A percentile compares a stretch with the other conserved stretches of the same genome.
These are phyloP conservation scores for Mycena pura DNA, from an alignment of 768 basidiomycete genomes.

Conservation along the genomic window DNA sequence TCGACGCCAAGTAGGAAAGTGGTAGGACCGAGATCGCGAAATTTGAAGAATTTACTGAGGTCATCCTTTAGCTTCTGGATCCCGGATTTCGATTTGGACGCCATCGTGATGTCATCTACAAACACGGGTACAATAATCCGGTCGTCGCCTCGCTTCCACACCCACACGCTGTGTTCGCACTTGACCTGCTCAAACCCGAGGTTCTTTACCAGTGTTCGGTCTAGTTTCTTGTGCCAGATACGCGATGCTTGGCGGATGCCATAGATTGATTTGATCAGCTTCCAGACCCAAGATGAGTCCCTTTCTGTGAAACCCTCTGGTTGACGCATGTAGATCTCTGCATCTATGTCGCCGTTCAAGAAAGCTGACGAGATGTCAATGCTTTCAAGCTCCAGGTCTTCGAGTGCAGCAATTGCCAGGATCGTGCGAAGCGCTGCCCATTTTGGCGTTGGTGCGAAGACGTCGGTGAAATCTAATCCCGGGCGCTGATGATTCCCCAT, in stretches of 20 bases:
- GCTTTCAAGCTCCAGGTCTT: constrained; percentile 37
- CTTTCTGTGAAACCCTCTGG: constrained; percentile 33
- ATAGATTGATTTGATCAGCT: constrained; percentile 38
- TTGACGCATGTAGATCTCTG: constrained; percentile 41
- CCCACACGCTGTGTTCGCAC: constrained; percentile 37
- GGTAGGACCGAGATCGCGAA: constrained; percentile 36
- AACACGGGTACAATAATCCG: constrained; percentile 34
- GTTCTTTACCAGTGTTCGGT: constrained; percentile 21
- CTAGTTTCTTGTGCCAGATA: constrained; percentile 34
- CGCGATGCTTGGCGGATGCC: constrained; percentile 41
- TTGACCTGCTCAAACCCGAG: constrained; percentile 31
- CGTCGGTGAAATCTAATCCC: constrained; percentile 27
- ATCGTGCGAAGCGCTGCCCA: constrained; percentile 34
- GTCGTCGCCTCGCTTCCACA: constrained; percentile 24
- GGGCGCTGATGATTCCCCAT: constrained; percentile 37
- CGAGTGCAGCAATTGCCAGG: constrained; percentile 37
- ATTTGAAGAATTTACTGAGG: constrained; percentile 33
- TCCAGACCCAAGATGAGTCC: constrained; percentile 25
- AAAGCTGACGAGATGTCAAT: constrained; percentile 43
- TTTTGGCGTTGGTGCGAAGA: constrained; percentile 31
- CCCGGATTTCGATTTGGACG: constrained; percentile 20
- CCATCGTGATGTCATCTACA: constrained; percentile 36
- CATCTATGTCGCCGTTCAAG: constrained; percentile 37
- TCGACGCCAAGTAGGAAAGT: constrained; percentile 39
- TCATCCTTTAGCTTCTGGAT: constrained; percentile 31